Base-by-base conservation (phyloP, 306 rosid species). In the Lablab purpureus region DNA sequence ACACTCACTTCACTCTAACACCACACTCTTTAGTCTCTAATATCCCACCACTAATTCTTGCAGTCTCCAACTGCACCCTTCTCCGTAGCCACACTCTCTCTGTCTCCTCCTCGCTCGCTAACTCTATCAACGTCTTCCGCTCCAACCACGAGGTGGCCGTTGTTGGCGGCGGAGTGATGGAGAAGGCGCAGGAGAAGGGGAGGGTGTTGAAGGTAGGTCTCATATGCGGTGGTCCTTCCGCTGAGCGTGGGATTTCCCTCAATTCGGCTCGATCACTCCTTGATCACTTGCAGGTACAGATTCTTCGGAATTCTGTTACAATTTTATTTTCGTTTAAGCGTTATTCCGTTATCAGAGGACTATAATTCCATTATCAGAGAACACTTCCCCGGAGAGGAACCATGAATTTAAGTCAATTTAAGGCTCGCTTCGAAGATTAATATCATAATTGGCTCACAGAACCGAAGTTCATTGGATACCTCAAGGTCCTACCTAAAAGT, bases 241-340 rank as follows among this genome's bases (percentile, higher is more conserved):
- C 95, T n/a, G 97, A 94, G 85, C 97, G 97, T 76, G 99, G 97
- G 15, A 94, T 94, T 88, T 92, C 99, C 18, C 97, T 94, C 73
- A 94, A 92, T 81, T 94, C 99, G 0, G 97, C 97, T 40, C 75
- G 99, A 89, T 92, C 99, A 60, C 89, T 94, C 71, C 87, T 94
- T 56, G 97, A 94, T 94, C 97, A 94, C 63, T 88, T 94, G 58
- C 97, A 91, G 90, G 62, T 81, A 32, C 40, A 10, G 1, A 2
- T 18, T 25, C 1, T 71, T 49, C 18, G 25, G 8, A n/a, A 50
- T 17, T 50, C 56, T n/a, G 3, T 17, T 51, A n/a, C 3, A 51
- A 8, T 51, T 49, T 17, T 5, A 5, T 49, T 17, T 51, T 51
- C 3, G 51, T 34, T 34, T 14, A 14, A 46, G 51, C 2, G 13